These are phyloP conservation scores for Pleurozium schreberi DNA, from an alignment of 225 moss, liverwort and hornwort species.

Conservation along the genomic window DNA sequence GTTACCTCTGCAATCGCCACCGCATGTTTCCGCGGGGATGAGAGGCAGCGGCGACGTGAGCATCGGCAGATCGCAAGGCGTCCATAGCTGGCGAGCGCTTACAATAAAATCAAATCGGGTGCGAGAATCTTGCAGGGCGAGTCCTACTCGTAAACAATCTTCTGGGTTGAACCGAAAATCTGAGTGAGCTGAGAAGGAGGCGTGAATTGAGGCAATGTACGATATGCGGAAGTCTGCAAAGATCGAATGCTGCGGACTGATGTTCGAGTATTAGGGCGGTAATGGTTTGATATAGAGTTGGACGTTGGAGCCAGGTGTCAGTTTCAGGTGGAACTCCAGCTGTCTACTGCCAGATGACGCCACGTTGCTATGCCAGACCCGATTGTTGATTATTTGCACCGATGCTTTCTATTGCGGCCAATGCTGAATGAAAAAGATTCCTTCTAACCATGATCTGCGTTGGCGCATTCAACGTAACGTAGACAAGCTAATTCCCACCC, in stretches of 20 bases:
- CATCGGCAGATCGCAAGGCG: slow-evolving; percentile 19
- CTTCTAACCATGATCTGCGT: too few relatives aligned
- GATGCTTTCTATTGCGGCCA: background rate
- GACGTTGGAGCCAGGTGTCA: background rate
- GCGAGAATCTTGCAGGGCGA: background rate
- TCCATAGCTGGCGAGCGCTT: background rate
- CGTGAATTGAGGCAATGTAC: background rate
- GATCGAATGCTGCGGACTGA: background rate
- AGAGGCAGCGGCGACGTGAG: slow-evolving; percentile 21
- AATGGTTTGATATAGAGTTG: background rate
- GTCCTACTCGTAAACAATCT: background rate
- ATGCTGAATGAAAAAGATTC: background rate
- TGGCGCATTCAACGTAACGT: too few relatives aligned
- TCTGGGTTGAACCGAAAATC: background rate
- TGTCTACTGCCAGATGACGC: background rate
- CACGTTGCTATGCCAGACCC: background rate
- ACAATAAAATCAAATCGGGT: background rate
- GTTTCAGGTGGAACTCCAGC: background rate
- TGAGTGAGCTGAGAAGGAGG: background rate
- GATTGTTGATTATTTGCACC: background rate
- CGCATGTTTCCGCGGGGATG: slow-evolving; percentile 19
- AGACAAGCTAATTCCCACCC: too few relatives aligned
- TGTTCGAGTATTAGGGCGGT: rapidly evolving
- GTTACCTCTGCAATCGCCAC: slow-evolving; percentile 20
- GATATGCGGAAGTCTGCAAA: too few relatives aligned